Base-by-base conservation (phyloP, 805 yeast species). In the Candida stauntonica region DNA sequence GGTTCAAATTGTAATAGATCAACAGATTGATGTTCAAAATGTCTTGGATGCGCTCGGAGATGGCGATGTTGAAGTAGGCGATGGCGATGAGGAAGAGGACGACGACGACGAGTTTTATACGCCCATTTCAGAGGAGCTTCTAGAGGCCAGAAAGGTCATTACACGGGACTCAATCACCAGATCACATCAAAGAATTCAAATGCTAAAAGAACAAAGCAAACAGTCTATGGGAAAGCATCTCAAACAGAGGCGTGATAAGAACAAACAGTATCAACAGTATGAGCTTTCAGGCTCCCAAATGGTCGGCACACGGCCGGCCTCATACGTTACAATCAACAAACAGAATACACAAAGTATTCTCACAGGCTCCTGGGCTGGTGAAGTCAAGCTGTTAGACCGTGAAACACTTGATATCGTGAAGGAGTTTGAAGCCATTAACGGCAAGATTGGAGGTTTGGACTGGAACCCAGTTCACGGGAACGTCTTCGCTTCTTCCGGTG, bases 301-400 rank as follows among this genome's bases (percentile, higher is more conserved):
- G 15, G 74, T 81, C 2, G 78, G 85, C 16, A 66, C 71, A 3
- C 65, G 96, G 41, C 86, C 95, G 4, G 68, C 84, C 0, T 80
- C 95, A 0, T 57, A 67, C 2, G 75, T 80, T 1, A 50, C 75
- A 6, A 66, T 75, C 16, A 49, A 47, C 41, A 66, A 77, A 5
- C 60, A 63, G 0, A 54, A 64, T 36, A 57, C 63, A 4, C 30
- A 50, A 2, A 36, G 45, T 3, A 58, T 85, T 3, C 82, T 86
- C 0, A 66, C 77, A 12, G 93, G 88, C 0, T 83, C 93, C 26
- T 91, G 98, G 97, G 76, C 80, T 45, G 97, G 97, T 4, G 67
- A 68, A 19, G 49, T 86, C 5, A 72, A 70, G 44, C 45, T 86
- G 1, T 29, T 82, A n/a, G 58, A 71, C 31, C 11, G 23, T 3